Base-by-base conservation (phyloP, 2,329 filamentous ascomycete genomes). In the Hymenoscyphus scutula region DNA sequence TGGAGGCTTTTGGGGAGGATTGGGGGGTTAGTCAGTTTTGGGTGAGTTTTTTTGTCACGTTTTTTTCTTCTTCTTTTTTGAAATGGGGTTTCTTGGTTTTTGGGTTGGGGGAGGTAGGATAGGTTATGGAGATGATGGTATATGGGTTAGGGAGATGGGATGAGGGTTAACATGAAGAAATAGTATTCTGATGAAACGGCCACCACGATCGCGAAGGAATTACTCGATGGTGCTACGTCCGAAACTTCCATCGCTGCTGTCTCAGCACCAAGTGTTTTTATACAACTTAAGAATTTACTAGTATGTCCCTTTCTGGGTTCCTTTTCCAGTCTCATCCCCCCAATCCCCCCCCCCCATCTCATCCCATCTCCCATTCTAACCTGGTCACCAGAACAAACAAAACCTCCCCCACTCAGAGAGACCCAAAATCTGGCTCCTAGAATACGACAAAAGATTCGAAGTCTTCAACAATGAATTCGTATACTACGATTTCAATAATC, bases 21-120 rank as follows among this genome's bases (percentile, higher is more conserved):
- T 95, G 91, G 91, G 91, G 93, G 72, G 84, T 89, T 71, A 89
- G 85, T 65, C 90, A 94, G 76, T 95, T 95, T 72, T 95, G 91
- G 90, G 87, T 90, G 79, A 45, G 80, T 73, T 37, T 37, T 32
- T 29, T 37, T 53, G 3, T 23, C 37, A 7, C 15, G 11, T 58
- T 64, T 38, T n/a, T 13, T 27, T 17, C 5, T n/a, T 56, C 34
- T 32, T 27, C 38, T 32, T 27, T 38, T 27, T 60, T 41, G n/a
- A n/a, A n/a, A n/a, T n/a, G n/a, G n/a, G n/a, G n/a, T 54, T 37
- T 53, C 19, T 7, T 10, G n/a, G 1, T 19, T 19, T 48, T 51
- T 58, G 5, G 34, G 6, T 17, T 23, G 3, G 19, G 8, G 27
- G 53, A 17, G 27, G 17, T 25, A 15, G 27, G n/a, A n/a, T n/a